Evolutionary conservation across 257 asterid species (phyloP).

Genomic region (Cinchona pubescens): DNA sequence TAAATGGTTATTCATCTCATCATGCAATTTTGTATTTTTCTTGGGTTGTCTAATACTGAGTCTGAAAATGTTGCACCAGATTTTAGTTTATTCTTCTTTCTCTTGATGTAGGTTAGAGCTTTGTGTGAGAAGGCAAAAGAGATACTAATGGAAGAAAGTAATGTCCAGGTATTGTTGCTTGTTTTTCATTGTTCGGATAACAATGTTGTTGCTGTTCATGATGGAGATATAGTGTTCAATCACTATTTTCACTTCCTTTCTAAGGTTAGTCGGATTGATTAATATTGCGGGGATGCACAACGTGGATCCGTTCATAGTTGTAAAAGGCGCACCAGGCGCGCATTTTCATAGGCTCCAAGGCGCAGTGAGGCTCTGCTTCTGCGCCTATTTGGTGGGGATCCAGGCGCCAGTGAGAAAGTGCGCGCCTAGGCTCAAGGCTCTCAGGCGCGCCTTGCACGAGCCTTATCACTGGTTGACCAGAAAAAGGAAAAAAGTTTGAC

Average conservation of each 20-base stretch:
- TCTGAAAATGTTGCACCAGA: not conserved
- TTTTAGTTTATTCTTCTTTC: slow-evolving; percentile 15
- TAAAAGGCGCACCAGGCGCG: too few relatives aligned
- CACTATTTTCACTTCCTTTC: not conserved
- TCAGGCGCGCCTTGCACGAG: too few relatives aligned
- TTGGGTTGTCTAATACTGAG: not conserved
- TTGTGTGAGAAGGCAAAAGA: slow-evolving; percentile 95
- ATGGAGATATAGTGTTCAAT: not conserved
- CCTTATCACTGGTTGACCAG: too few relatives aligned
- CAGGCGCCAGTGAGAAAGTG: too few relatives aligned
- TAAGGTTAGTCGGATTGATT: not conserved
- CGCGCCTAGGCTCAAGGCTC: too few relatives aligned
- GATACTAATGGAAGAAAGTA: slow-evolving; percentile 82
- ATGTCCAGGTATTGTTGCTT: slow-evolving; percentile 70
- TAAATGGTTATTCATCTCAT: not conserved
- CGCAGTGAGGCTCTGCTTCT: too few relatives aligned
- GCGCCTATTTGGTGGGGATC: too few relatives aligned
- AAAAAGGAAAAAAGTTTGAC: too few relatives aligned
- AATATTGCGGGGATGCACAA: not conserved
- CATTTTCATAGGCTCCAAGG: too few relatives aligned
- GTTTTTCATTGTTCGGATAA: not conserved
- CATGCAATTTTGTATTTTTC: not conserved
- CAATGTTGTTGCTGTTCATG: not conserved
- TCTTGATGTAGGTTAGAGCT: slow-evolving; percentile 60
- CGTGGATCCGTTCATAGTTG: not conserved